Conservation (phyloP, 2,329 filamentous ascomycete genomes). For the Cercospora zeae-maydis region DNA sequence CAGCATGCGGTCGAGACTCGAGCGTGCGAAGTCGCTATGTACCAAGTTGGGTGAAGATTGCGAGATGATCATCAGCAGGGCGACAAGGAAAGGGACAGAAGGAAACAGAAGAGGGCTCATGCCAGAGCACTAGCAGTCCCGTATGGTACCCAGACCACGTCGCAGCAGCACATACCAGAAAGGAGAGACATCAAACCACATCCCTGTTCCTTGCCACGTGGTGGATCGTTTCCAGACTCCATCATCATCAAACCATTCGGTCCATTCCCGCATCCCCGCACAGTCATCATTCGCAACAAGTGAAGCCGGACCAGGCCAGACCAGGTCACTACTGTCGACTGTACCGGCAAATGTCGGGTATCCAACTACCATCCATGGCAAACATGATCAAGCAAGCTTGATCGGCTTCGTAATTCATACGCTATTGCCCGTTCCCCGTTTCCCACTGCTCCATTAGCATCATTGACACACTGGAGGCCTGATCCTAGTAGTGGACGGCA, state of each 20-base stretch:
- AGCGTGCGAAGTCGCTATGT: background rate
- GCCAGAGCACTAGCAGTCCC: background rate
- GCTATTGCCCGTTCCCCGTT: background rate
- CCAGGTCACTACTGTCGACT: background rate
- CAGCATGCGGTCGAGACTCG: background rate
- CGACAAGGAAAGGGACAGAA: background rate
- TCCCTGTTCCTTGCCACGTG: conserved; percentile 3
- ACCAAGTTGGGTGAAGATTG: background rate
- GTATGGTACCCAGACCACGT: background rate
- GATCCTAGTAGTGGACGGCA: background rate
- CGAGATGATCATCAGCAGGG: background rate
- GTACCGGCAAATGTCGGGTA: conserved; percentile 6
- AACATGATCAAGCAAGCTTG: background rate
- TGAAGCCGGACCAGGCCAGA: background rate
- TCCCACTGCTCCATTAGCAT: background rate
- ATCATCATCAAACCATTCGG: background rate
- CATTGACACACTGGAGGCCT: background rate
- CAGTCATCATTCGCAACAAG: no score
- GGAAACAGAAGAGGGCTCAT: background rate
- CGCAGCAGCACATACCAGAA: background rate
- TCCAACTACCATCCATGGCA: background rate
- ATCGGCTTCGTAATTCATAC: background rate
- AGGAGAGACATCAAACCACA: background rate
- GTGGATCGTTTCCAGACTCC: background rate
- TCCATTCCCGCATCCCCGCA: no score